These are phyloP conservation scores for Annulohypoxylon bovei DNA, from an alignment of 495 filamentous ascomycete species.

Conservation along the genomic window DNA sequence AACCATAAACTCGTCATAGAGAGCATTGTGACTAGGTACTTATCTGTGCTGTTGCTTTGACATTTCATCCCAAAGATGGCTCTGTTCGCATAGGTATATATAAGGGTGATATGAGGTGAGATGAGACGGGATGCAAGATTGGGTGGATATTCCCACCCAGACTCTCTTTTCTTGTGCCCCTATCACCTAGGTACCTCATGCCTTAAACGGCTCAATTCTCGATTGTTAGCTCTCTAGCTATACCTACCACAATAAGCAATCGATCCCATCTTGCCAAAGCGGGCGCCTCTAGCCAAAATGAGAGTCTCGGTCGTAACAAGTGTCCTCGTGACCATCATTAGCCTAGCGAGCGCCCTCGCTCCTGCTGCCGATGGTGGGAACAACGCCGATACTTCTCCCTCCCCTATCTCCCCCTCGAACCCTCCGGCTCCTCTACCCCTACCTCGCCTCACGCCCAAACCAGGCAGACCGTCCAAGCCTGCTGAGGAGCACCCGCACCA, in stretches of 20 bases:
- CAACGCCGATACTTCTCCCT: constrained; percentile 1
- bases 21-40: neutral
- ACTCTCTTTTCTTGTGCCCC: neutral
- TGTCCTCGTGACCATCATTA: neutral
- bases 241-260: neutral
- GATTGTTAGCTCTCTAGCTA: neutral
- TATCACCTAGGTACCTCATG: neutral
- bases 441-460: neutral
- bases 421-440: neutral
- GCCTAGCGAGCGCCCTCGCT: neutral
- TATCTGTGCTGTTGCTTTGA: constrained; percentile 1
- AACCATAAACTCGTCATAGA: neutral
- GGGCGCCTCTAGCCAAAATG: constrained; percentile 6
- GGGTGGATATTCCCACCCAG: neutral
- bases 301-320: neutral
- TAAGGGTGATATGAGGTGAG: neutral
- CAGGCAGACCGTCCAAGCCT: neutral
- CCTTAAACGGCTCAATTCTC: neutral
- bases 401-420: neutral
- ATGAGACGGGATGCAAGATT: neutral
- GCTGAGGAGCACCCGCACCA: neutral
- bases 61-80: neutral
- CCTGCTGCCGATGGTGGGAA: neutral
- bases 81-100: neutral
- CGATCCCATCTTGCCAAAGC: neutral